Evolutionary conservation across 2,329 filamentous ascomycete species (phyloP).

Genomic region (Blumeria graminis): DNA sequence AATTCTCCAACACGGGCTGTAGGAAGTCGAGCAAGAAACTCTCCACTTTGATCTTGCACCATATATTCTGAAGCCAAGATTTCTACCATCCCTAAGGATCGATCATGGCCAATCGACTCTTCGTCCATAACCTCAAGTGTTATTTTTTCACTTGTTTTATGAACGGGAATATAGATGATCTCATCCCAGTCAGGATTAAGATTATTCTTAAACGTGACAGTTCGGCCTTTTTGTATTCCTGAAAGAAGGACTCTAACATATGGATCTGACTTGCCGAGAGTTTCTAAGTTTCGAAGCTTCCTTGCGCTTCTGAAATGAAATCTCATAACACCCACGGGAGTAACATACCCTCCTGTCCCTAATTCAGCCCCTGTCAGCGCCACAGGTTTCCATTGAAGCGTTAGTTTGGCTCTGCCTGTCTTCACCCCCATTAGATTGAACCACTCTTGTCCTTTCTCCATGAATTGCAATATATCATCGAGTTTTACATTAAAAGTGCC

Average conservation of each 20-base stretch:
- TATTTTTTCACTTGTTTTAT: slow-evolving; percentile 61
- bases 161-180: slow-evolving; percentile 78
- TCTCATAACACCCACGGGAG: slow-evolving; percentile 84
- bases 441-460: slow-evolving; percentile 88
- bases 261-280: slow-evolving; percentile 88
- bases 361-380: slow-evolving; percentile 54
- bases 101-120: slow-evolving; percentile 76
- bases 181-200: slow-evolving; percentile 92
- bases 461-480: slow-evolving; percentile 75
- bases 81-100: slow-evolving; percentile 63
- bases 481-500: slow-evolving; percentile 91
- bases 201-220: slow-evolving; percentile 90
- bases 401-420: slow-evolving; percentile 72
- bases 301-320: slow-evolving; percentile 70
- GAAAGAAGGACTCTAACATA: slow-evolving; percentile 77
- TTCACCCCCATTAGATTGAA: slow-evolving; percentile 66
- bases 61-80: slow-evolving; percentile 59
- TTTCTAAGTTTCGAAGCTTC: slow-evolving; percentile 76
- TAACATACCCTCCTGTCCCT: slow-evolving; percentile 70
- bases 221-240: slow-evolving; percentile 72
- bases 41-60: slow-evolving; percentile 49
- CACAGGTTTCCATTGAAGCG: slow-evolving; percentile 85
- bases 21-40: slow-evolving; percentile 55
- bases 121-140: slow-evolving; percentile 90
- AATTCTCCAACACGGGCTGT: slow-evolving; percentile 50